Conservation (phyloP, 2,329 filamentous ascomycete genomes). For the Fusarium napiforme region DNA sequence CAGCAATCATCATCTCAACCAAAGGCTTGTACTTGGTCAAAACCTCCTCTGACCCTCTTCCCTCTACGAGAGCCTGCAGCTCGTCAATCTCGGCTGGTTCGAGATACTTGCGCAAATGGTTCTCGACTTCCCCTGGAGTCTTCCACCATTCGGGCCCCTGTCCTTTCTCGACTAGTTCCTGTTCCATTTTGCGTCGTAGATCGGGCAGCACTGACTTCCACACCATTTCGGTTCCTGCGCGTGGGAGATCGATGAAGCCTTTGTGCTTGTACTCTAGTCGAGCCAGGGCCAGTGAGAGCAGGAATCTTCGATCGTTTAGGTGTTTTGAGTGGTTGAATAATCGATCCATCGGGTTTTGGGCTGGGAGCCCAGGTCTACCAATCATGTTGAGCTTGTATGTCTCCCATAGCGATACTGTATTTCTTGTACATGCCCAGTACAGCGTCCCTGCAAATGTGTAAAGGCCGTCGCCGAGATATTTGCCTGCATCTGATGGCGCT, state of each 20-base stretch:
- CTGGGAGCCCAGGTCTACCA: background rate
- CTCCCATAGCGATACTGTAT: slow-evolving; percentile 40
- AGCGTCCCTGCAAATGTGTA: slow-evolving; percentile 39
- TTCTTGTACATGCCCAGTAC: slow-evolving; percentile 40
- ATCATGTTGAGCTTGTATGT: slow-evolving; percentile 24
- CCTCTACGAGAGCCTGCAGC: slow-evolving; percentile 36
- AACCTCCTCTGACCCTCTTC: slow-evolving; percentile 20
- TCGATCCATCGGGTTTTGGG: slow-evolving; percentile 29
- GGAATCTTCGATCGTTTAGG: slow-evolving; percentile 34
- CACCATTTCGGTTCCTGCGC: background rate
- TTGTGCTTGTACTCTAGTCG: slow-evolving; percentile 36
- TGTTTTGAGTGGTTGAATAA: slow-evolving; percentile 40
- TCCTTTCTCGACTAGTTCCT: slow-evolving; percentile 26
- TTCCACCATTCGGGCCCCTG: slow-evolving; percentile 40
- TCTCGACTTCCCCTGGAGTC: slow-evolving; percentile 34
- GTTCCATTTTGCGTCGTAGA: slow-evolving; percentile 17
- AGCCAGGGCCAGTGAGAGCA: slow-evolving; percentile 34
- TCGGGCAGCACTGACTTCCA: background rate
- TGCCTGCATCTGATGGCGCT: slow-evolving; percentile 30
- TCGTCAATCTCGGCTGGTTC: slow-evolving; percentile 26
- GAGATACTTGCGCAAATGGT: slow-evolving; percentile 32
- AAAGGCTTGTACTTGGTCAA: slow-evolving; percentile 26
- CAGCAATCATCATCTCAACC: slow-evolving; percentile 32
- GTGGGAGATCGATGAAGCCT: slow-evolving; percentile 32
- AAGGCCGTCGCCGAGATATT: slow-evolving; percentile 38